Base-by-base conservation (phyloP, 225 moss, liverwort and hornwort species). In the Bryoerythrophyllum caledonicum region DNA sequence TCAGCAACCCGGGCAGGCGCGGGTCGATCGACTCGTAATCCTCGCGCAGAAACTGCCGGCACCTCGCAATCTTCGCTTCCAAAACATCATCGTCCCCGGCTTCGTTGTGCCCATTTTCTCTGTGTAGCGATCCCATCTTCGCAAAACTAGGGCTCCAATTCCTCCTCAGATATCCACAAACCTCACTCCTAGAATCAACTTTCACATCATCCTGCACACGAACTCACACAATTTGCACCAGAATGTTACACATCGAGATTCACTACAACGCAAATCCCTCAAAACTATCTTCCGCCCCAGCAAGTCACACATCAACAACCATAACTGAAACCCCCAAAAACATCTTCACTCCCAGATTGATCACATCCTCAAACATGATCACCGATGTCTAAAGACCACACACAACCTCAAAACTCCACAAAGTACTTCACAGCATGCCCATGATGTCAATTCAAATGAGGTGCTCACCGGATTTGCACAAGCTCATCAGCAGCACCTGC, bases 21-120 rank as follows among this genome's bases (percentile, higher is more conserved):
- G 91, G 54, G 43, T 97, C 90, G 15, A 97, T 74, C 44, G 83
- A 46, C 46, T 76, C 48, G 79, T 80, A 90, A 24, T 83, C 87
- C 28, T 88, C 86, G 2, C 91, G 89, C 26, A 94, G 70, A 68
- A 87, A 97, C 27, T 91, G 79, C 46, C 85, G 86, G 56, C 93
- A 90, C 63, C 74, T 56, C 15, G 80, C 82, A 14, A 94, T 69
- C 70, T 71, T 82, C 54, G 59, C 59, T 13, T 46, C 78, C 38
- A 88, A 70, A 9, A 74, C 34, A 71, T 84, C 48, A 7, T 49
- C 44, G 12, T 3, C 84, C 1, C 5, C 38, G 8, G 2, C 40
- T 25, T 44, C 75, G 8, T 66, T 35, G 1, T 35, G 27, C 71
- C 70, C 54, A 32, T 10, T 16, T 6, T 19, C 48, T 6, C 4